Evolutionary conservation across 1,284 basidiomycete genomes (phyloP), one percentile per base, ranked within the genome.

Genomic region (Ustilago trichophora): DNA sequence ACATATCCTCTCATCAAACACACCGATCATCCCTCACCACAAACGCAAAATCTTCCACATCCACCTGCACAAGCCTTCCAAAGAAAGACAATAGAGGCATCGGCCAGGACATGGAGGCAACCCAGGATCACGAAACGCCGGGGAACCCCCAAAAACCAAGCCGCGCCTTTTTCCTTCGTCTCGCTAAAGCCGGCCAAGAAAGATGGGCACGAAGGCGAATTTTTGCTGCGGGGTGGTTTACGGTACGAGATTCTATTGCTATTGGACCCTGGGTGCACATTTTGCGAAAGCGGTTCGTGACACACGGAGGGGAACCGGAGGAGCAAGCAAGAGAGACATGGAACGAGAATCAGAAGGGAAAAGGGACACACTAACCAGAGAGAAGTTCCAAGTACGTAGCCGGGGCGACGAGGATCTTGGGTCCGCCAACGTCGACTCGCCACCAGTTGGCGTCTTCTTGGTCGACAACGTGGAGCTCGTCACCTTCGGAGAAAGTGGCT

Each of bases 361-460:
- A 15, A 21, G 7, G 21, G 21, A 40, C n/a, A 40, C 46, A 71
- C 68, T 71, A 71, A 71, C 68, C 68, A 59, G 53, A 57, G n/a
- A n/a, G n/a, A 22, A 78, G 43, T 45, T 79, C 76, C 44, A 81
- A 50, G 63, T 81, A 81, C 26, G 75, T 74, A 3, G 78, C 72
- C 10, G 79, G 79, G 1, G 75, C 78, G 43, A 81, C 56, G 44
- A 78, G 58, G 60, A 79, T 76, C 37, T 59, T 60, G 41, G 56
- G 42, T 8, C 63, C 71, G 13, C 62, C 65, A 8, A 69, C 55
- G 37, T 79, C 75, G 40, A 81, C 62, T 3, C 63, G 56, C 79
- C 79, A 81, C 79, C 79, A 81, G 63, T 75, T 73, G 22, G 60
- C 63, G 37, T 81, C 79, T 15, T 71, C 72, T 33, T 73, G 65